Evolutionary conservation across 2,329 filamentous ascomycete species (phyloP).

Genomic region (Teratosphaeria nubilosa): DNA sequence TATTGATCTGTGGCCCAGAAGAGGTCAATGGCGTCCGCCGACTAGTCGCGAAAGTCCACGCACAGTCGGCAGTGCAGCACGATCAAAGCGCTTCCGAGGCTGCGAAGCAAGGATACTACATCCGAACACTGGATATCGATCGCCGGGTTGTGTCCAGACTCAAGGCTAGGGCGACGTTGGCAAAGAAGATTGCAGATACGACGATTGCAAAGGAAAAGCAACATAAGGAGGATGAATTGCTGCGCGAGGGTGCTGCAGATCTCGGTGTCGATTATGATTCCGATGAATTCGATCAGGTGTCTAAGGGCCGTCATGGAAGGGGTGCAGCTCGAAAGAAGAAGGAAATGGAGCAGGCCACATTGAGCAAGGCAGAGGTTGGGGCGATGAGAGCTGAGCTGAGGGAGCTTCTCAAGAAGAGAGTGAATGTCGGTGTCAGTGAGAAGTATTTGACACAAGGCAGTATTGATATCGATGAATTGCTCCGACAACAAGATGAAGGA

Average conservation of each 20-base stretch:
- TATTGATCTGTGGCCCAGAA: slow-evolving; percentile 83
- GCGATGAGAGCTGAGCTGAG: slow-evolving; percentile 62
- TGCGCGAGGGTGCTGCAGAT: slow-evolving; percentile 77
- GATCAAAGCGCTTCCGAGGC: slow-evolving; percentile 37
- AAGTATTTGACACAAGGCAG: slow-evolving; percentile 71
- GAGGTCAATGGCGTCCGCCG: slow-evolving; percentile 78
- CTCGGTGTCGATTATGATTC: slow-evolving; percentile 89
- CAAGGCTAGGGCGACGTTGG: slow-evolving; percentile 64
- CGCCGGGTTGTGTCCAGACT: slow-evolving; percentile 66
- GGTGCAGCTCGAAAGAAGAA: slow-evolving; percentile 65
- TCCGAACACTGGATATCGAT: slow-evolving; percentile 75
- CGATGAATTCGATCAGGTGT: slow-evolving; percentile 64
- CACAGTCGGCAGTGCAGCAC: slow-evolving; percentile 35
- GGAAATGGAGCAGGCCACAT: slow-evolving; percentile 56
- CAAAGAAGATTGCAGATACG: slow-evolving; percentile 81
- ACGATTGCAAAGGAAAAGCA: slow-evolving; percentile 79
- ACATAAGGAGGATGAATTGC: slow-evolving; percentile 72
- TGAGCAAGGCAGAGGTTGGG: slow-evolving; percentile 65
- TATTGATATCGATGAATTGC: slow-evolving; percentile 67
- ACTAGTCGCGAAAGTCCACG: slow-evolving; percentile 80
- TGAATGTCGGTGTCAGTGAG: slow-evolving; percentile 83
- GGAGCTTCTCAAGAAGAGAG: slow-evolving; percentile 56
- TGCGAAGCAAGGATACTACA: slow-evolving; percentile 49
- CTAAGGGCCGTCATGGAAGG: slow-evolving; percentile 47
- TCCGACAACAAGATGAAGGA: slow-evolving; percentile 34